These are phyloP conservation scores for Sarcodon sp. DNA, from an alignment of 768 basidiomycete species.

Conservation along the genomic window DNA sequence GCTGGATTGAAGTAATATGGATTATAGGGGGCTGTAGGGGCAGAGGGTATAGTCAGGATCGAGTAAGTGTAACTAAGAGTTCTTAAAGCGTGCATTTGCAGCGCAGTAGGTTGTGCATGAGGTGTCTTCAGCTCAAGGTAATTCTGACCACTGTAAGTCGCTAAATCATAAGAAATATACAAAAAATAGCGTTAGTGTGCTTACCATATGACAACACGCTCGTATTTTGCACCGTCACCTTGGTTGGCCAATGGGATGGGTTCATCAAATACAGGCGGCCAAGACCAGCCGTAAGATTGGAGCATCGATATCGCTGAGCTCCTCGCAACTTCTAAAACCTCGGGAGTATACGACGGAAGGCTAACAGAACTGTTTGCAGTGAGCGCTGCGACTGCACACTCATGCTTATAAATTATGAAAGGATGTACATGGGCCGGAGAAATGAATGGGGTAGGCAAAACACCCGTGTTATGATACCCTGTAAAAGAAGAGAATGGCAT, in stretches of 20 bases:
- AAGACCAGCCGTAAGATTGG: constrained; percentile 22
- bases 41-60: constrained; percentile 21
- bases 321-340: constrained; percentile 9
- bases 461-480: too few relatives aligned
- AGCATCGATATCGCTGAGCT: constrained; percentile 15
- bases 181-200: constrained; percentile 5
- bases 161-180: constrained; percentile 7
- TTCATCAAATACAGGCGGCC: constrained; percentile 30
- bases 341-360: constrained; percentile 11
- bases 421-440: too few relatives aligned
- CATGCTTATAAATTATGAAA: not conserved
- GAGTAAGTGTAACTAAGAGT: constrained; percentile 49
- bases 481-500: too few relatives aligned
- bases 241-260: constrained; percentile 15
- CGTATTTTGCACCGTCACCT: constrained; percentile 20
- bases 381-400: not conserved
- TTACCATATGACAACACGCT: constrained; percentile 15
- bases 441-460: too few relatives aligned
- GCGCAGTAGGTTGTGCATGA: constrained; percentile 34
- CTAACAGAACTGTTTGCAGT: not conserved
- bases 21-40: constrained; percentile 21
- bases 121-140: constrained; percentile 41
- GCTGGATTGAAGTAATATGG: constrained; percentile 1
- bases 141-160: constrained; percentile 27
- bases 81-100: constrained; percentile 51